Conservation (phyloP, 1,284 basidiomycete genomes). For the Fomes fomentarius region DNA sequence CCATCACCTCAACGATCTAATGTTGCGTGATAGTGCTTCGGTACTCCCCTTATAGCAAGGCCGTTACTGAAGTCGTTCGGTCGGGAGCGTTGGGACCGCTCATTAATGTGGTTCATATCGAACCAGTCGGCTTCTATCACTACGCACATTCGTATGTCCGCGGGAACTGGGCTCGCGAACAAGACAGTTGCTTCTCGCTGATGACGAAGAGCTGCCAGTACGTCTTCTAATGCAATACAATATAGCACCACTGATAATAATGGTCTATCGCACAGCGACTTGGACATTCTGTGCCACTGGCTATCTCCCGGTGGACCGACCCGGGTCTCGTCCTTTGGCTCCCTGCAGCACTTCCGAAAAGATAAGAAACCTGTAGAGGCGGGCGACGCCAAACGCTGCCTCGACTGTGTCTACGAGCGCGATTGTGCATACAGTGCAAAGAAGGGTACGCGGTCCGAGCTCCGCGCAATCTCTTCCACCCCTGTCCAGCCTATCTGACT, state of each 20-base stretch:
- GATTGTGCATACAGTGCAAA: conserved; percentile 86
- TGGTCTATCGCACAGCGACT: conserved; percentile 55
- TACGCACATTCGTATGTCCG: conserved; percentile 88
- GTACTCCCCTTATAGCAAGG: conserved; percentile 81
- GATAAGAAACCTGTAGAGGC: conserved; percentile 71
- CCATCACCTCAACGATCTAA: conserved; percentile 5
- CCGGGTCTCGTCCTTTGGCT: conserved; percentile 83
- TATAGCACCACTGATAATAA: neutral
- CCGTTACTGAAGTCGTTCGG: conserved; percentile 69
- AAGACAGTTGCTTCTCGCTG: conserved; percentile 74
- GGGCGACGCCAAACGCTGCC: conserved; percentile 66
- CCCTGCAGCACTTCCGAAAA: conserved; percentile 78
- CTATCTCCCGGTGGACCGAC: conserved; percentile 64
- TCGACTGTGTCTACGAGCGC: conserved; percentile 72
- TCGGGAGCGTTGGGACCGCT: conserved; percentile 76
- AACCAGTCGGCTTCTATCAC: conserved; percentile 80
- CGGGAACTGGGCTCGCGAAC: conserved; percentile 78
- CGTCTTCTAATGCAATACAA: conserved; percentile 16
- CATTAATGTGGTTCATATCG: conserved; percentile 78
- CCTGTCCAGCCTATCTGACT: neutral
- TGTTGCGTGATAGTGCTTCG: conserved; percentile 63
- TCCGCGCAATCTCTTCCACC: neutral
- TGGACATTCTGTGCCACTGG: conserved; percentile 82
- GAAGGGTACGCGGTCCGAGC: conserved; percentile 54
- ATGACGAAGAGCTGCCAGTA: conserved; percentile 92